Conservation (phyloP, 192 early-diverging fungal genomes). For the Spizellomyces punctatus region DNA sequence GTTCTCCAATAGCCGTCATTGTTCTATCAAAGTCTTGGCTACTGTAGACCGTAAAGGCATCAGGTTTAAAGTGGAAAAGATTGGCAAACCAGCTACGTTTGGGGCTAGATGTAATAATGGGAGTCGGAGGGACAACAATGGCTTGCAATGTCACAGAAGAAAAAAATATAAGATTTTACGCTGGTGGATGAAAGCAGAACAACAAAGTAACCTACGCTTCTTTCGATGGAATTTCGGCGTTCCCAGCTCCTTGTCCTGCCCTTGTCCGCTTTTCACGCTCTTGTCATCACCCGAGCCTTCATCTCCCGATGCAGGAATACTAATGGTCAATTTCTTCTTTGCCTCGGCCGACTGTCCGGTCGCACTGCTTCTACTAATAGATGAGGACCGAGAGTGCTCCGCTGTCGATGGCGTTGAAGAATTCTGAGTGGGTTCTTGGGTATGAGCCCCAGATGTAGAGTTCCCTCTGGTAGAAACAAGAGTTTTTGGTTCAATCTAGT, state of each 20-base stretch:
- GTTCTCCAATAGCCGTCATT: background rate
- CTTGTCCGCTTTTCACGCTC: background rate
- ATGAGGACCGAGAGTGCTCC: background rate
- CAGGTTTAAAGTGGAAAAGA: conserved; percentile 53
- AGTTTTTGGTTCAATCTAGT: no score
- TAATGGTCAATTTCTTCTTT: conserved; percentile 35
- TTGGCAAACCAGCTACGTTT: conserved; percentile 50
- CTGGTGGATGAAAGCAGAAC: background rate
- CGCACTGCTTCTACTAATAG: background rate
- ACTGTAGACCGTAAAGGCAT: conserved; percentile 12
- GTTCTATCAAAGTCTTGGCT: conserved; percentile 8
- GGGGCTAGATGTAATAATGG: conserved; percentile 41
- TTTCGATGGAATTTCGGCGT: conserved; percentile 48
- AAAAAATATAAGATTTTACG: background rate
- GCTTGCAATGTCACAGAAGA: no score
- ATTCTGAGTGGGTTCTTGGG: no score
- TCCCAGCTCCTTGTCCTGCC: conserved; percentile 10
- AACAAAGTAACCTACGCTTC: conserved; percentile 9
- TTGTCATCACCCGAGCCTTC: conserved; percentile 12
- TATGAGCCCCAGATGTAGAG: no score
- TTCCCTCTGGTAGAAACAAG: no score
- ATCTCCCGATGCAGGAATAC: conserved; percentile 6
- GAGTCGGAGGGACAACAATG: conserved; percentile 33
- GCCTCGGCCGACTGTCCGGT: background rate
- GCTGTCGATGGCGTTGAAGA: background rate